phyloP scores from a whole-genome alignment of 2,329 filamentous ascomycete species.

The Diaporthe ilicicola region DNA sequence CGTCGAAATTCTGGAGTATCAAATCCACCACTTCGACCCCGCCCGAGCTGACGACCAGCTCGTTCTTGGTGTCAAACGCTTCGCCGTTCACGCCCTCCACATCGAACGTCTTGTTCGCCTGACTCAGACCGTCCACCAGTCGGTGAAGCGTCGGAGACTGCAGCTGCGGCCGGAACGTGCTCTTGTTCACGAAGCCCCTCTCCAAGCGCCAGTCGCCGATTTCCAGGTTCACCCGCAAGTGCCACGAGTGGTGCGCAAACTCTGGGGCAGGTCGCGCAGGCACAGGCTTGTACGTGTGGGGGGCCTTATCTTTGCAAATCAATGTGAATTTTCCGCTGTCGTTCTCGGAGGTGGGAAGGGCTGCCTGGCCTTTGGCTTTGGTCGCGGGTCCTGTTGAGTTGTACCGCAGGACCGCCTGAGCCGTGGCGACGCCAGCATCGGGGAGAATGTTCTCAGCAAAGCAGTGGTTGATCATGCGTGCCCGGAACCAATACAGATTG shows the following conservation, averaged over 20 bases:
- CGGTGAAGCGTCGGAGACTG: constrained; percentile 59
- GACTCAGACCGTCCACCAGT: constrained; percentile 53
- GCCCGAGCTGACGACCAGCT: constrained; percentile 65
- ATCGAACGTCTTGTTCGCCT: constrained; percentile 55
- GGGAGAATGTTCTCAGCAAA: constrained; percentile 61
- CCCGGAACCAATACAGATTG: constrained; percentile 70
- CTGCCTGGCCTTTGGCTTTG: constrained; percentile 8
- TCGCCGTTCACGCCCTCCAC: constrained; percentile 62
- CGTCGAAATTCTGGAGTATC: constrained; percentile 69
- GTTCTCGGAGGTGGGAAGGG: constrained; percentile 47
- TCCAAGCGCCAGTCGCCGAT: constrained; percentile 66
- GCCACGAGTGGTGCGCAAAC: constrained; percentile 60
- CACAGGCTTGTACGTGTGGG: constrained; percentile 54
- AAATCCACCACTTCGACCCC: constrained; percentile 62
- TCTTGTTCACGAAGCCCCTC: constrained; percentile 66
- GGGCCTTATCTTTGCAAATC: constrained; percentile 60
- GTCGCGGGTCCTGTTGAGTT: constrained; percentile 22
- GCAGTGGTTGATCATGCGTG: constrained; percentile 67
- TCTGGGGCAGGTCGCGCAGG: constrained; percentile 51
- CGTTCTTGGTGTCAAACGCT: constrained; percentile 50
- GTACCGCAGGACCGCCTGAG: constrained; percentile 60
- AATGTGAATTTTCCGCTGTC: constrained; percentile 46
- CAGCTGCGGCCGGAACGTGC: constrained; percentile 60
- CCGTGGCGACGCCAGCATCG: constrained; percentile 53
- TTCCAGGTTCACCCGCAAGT: constrained; percentile 65